phyloP scores from a whole-genome alignment of 2,329 filamentous ascomycete genomes.

The Diaporthe citrichinensis region DNA sequence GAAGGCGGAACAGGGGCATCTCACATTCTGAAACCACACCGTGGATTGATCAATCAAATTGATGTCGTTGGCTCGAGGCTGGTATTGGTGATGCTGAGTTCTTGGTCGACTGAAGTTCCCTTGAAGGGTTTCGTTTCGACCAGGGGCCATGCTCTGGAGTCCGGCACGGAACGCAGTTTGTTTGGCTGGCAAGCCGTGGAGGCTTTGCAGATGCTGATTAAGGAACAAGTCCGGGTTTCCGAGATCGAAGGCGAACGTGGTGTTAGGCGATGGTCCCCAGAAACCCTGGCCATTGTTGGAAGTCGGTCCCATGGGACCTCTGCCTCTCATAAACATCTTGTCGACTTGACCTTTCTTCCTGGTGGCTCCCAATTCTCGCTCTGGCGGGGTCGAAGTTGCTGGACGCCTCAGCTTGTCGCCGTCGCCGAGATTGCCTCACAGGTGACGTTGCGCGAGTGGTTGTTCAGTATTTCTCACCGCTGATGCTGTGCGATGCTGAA shows the following conservation, averaged over 20 bases:
- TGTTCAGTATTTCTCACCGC: slow-evolving; percentile 26
- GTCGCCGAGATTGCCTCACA: not conserved
- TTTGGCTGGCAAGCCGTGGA: not conserved
- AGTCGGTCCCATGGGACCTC: not conserved
- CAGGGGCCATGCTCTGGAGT: not conserved
- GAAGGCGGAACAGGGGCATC: not conserved
- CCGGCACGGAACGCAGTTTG: not conserved
- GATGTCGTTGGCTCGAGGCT: not conserved
- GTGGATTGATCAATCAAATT: slow-evolving; percentile 23
- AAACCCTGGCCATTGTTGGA: not conserved
- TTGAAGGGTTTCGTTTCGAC: not conserved
- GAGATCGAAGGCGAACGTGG: not conserved
- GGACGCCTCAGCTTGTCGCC: not conserved
- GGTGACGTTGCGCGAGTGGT: slow-evolving; percentile 23
- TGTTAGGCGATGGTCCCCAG: not conserved
- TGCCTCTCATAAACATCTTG: slow-evolving; percentile 12
- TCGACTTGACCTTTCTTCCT: not conserved
- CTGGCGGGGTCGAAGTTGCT: no score
- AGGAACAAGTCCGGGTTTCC: not conserved
- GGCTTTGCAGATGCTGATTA: not conserved
- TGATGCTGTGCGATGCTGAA: slow-evolving; percentile 7
- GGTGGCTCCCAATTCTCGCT: not conserved
- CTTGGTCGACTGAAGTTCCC: not conserved
- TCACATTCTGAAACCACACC: slow-evolving; percentile 30
- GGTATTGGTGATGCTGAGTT: not conserved